phyloP scores from a whole-genome alignment of 768 basidiomycete genomes.

The Dentipellis sp. region DNA sequence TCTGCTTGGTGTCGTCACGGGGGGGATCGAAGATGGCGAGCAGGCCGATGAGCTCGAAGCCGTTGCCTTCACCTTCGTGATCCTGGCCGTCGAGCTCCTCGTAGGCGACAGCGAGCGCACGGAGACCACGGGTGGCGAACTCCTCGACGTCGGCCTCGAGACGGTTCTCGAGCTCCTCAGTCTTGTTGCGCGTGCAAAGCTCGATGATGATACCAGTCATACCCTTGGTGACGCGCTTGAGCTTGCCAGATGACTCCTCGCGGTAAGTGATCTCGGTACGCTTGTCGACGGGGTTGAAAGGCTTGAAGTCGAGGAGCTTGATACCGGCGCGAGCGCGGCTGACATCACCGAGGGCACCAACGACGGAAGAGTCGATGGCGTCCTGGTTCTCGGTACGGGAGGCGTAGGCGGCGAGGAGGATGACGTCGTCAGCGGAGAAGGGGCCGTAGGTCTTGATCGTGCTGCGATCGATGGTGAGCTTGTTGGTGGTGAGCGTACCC shows the following conservation, averaged over 20 bases:
- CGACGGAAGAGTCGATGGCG: conserved; percentile 87
- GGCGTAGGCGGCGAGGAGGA: conserved; percentile 90
- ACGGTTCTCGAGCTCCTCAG: conserved; percentile 80
- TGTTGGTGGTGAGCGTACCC: conserved; percentile 97
- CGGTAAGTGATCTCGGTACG: conserved; percentile 98
- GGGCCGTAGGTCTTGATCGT: conserved; percentile 88
- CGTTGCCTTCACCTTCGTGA: conserved; percentile 82
- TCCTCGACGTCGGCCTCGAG: conserved; percentile 96
- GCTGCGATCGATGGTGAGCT: conserved; percentile 91
- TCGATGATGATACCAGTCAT: conserved; percentile 99
- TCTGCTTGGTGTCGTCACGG: conserved; percentile 97
- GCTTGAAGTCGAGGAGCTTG: conserved; percentile 97
- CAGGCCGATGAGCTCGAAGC: conserved; percentile 95
- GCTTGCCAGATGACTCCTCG: conserved; percentile 87
- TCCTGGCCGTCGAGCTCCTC: conserved; percentile 87
- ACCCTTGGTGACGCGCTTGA: conserved; percentile 99
- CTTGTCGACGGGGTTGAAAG: conserved; percentile 99
- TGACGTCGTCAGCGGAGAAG: conserved; percentile 83
- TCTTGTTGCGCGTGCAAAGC: conserved; percentile 96
- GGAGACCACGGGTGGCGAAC: conserved; percentile 91
- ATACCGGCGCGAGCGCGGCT: conserved; percentile 80
- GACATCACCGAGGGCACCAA: conserved; percentile 66
- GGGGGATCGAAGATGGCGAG: conserved; percentile 98
- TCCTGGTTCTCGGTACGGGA: conserved; percentile 99
- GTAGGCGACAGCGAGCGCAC: conserved; percentile 92